These are phyloP conservation scores for Colletotrichum chrysophilum DNA, from an alignment of 2,329 filamentous ascomycete species.

Conservation along the genomic window DNA sequence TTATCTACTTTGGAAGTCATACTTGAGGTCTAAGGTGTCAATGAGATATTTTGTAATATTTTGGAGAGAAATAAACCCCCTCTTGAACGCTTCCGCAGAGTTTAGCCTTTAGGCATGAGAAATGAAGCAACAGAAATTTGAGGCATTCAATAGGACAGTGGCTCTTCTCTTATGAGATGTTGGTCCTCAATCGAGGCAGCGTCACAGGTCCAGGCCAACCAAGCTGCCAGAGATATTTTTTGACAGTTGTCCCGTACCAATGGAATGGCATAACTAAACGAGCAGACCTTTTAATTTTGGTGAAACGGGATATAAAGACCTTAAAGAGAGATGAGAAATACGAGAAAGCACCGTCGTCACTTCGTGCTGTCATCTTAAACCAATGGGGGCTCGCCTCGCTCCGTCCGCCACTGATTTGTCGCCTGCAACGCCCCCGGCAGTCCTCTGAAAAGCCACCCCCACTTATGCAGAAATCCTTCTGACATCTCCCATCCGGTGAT, in stretches of 20 bases:
- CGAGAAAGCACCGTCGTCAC: neutral
- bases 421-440: slow-evolving; percentile 32
- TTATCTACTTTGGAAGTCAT: neutral
- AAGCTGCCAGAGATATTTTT: no score
- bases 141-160: neutral
- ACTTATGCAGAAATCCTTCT: slow-evolving; percentile 43
- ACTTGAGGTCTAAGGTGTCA: neutral
- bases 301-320: neutral
- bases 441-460: slow-evolving; percentile 35
- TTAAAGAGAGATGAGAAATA: neutral
- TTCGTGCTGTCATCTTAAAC: slow-evolving; percentile 23
- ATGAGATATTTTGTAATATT: neutral
- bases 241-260: no score
- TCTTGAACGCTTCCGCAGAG: neutral
- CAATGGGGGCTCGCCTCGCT: slow-evolving; percentile 36
- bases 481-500: slow-evolving; percentile 43
- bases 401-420: slow-evolving; percentile 39
- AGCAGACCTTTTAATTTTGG: neutral
- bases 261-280: neutral
- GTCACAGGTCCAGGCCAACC: no score
- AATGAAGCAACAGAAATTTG: neutral
- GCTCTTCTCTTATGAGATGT: no score
- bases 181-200: no score
- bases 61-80: no score
- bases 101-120: neutral